Percentiles rank a stretch among this genome's conserved stretches.
Conservation (phyloP, 371 early-diverging fungal genomes). For the Haplosporangium sp. region DNA sequence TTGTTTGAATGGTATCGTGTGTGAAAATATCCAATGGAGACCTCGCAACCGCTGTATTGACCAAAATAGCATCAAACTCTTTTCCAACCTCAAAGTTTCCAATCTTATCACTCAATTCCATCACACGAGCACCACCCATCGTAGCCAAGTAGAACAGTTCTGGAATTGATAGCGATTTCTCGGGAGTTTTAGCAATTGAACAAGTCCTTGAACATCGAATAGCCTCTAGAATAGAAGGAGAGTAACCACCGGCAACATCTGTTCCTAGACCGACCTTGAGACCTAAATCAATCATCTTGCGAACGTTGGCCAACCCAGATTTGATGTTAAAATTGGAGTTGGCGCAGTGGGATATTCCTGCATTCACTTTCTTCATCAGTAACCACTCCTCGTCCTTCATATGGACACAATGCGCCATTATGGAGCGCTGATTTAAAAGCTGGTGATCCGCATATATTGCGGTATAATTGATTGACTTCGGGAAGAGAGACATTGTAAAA, state of each 20-base stretch:
- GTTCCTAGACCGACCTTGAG: slow-evolving; percentile 93
- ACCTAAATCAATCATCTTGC: slow-evolving; percentile 74
- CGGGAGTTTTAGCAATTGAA: slow-evolving; percentile 61
- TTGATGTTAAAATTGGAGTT: slow-evolving; percentile 89
- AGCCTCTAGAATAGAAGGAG: slow-evolving; percentile 87
- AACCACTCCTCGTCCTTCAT: slow-evolving; percentile 78
- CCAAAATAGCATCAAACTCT: slow-evolving; percentile 90
- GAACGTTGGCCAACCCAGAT: slow-evolving; percentile 87
- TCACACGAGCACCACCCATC: slow-evolving; percentile 86
- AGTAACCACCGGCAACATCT: slow-evolving; percentile 91
- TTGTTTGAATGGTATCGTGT: slow-evolving; percentile 55
- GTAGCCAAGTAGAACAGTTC: slow-evolving; percentile 92
- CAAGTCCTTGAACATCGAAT: slow-evolving; percentile 84
- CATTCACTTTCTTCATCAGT: slow-evolving; percentile 67
- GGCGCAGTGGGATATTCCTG: slow-evolving; percentile 92
- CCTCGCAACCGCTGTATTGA: slow-evolving; percentile 65
- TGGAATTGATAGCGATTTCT: slow-evolving; percentile 60
- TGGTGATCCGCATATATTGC: slow-evolving; percentile 79
- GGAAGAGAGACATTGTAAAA: slow-evolving; percentile 78
- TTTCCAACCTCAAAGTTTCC: slow-evolving; percentile 89
- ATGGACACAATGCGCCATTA: slow-evolving; percentile 96
- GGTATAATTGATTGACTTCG: slow-evolving; percentile 76
- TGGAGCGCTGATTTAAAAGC: slow-evolving; percentile 73
- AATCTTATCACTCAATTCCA: slow-evolving; percentile 75
- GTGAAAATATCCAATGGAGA: slow-evolving; percentile 67